Percentiles rank a stretch among this genome's conserved stretches.
Evolutionary conservation across 2,329 filamentous ascomycete species (phyloP).

Genomic region (Fusarium palustre): DNA sequence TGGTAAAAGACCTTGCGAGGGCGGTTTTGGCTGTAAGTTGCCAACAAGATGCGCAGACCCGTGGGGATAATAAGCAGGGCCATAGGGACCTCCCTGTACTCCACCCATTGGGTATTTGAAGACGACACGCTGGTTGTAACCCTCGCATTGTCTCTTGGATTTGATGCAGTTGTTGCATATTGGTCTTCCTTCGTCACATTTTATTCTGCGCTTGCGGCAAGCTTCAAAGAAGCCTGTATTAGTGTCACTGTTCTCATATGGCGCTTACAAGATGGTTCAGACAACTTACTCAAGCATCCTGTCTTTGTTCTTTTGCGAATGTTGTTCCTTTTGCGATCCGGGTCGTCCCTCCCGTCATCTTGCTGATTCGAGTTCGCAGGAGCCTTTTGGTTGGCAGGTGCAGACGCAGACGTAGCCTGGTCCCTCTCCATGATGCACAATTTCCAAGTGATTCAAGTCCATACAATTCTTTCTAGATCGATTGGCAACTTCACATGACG

Average conservation of each 20-base stretch:
- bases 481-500: slow-evolving; percentile 41
- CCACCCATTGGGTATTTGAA: slow-evolving; percentile 74
- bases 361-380: slow-evolving; percentile 51
- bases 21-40: slow-evolving; percentile 52
- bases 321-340: slow-evolving; percentile 60
- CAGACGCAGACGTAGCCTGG: slow-evolving; percentile 18
- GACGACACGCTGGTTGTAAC: slow-evolving; percentile 82
- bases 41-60: slow-evolving; percentile 51
- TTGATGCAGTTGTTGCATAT: slow-evolving; percentile 88
- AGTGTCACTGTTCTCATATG: slow-evolving; percentile 27
- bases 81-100: slow-evolving; percentile 61
- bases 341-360: slow-evolving; percentile 56
- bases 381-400: slow-evolving; percentile 36
- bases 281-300: slow-evolving; percentile 82
- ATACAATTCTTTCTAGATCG: slow-evolving; percentile 14
- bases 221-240: slow-evolving; percentile 62
- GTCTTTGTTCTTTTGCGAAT: slow-evolving; percentile 85
- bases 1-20: slow-evolving; percentile 54
- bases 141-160: slow-evolving; percentile 85
- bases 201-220: slow-evolving; percentile 94
- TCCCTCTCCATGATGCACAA: slow-evolving; percentile 39
- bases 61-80: slow-evolving; percentile 56
- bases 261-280: not conserved
- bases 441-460: slow-evolving; percentile 26
- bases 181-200: slow-evolving; percentile 91